phyloP scores from a whole-genome alignment of 1,284 basidiomycete species.

The Pisolithus thermaeus region DNA sequence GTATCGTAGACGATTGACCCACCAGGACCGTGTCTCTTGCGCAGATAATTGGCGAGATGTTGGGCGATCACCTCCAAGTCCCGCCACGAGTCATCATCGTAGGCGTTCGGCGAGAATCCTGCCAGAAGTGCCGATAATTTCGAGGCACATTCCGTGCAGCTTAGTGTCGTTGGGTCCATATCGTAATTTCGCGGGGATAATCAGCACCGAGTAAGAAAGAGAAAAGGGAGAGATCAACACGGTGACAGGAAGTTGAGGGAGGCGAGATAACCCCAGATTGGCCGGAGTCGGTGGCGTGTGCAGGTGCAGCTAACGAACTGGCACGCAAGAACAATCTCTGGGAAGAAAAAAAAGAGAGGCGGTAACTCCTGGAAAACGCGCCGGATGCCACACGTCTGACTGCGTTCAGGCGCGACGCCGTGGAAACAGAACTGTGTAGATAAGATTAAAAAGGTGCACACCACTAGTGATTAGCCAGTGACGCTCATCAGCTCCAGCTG shows the following conservation, averaged over 20 bases:
- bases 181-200: neutral
- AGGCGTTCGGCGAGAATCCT: conserved; percentile 30
- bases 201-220: too few relatives aligned
- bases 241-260: too few relatives aligned
- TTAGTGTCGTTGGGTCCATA: conserved; percentile 20
- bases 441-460: neutral
- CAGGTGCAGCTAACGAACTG: too few relatives aligned
- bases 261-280: too few relatives aligned
- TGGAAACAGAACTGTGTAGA: too few relatives aligned
- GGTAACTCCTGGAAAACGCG: neutral
- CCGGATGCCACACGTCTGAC: too few relatives aligned
- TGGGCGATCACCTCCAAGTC: conserved; percentile 48
- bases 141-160: conserved; percentile 25
- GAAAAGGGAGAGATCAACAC: too few relatives aligned
- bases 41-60: conserved; percentile 55
- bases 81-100: conserved; percentile 41
- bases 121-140: conserved; percentile 27
- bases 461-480: neutral
- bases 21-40: conserved; percentile 48
- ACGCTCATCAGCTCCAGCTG: too few relatives aligned
- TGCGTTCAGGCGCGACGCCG: neutral
- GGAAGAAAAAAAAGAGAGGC: neutral
- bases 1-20: conserved; percentile 11
- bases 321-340: too few relatives aligned
- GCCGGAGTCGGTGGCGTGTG: too few relatives aligned